These are phyloP conservation scores for Yarrowia galli DNA, from an alignment of 1,139 yeast species.

Conservation along the genomic window DNA sequence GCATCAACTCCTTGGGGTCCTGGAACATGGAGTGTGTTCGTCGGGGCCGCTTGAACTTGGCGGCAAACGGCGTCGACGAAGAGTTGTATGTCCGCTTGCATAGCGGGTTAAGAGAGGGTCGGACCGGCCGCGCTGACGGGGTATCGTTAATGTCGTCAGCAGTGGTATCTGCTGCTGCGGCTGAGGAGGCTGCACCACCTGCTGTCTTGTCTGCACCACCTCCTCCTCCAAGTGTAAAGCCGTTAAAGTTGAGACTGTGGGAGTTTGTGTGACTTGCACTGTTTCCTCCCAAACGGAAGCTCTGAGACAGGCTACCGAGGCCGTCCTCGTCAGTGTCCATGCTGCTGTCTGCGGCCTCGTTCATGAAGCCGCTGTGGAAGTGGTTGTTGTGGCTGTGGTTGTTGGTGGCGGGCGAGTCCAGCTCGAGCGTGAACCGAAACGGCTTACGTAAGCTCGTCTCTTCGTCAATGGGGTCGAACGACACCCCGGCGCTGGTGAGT, in stretches of 20 bases:
- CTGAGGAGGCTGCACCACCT: not conserved
- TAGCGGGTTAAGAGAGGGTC: slow-evolving; percentile 38
- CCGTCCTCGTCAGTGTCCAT: slow-evolving; percentile 36
- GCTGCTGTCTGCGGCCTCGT: slow-evolving; percentile 30
- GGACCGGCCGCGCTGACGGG: slow-evolving; percentile 35
- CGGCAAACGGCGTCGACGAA: slow-evolving; percentile 41
- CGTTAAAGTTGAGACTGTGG: not conserved
- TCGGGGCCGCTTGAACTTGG: slow-evolving; percentile 49
- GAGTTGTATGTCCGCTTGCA: slow-evolving; percentile 42
- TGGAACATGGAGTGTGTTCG: slow-evolving; percentile 75
- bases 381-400: slow-evolving; percentile 6
- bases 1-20: slow-evolving; percentile 52
- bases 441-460: slow-evolving; percentile 4
- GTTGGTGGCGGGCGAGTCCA: slow-evolving; percentile 8
- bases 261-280: not conserved
- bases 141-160: slow-evolving; percentile 10
- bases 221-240: not conserved
- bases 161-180: not conserved
- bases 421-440: slow-evolving; percentile 32
- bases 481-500: slow-evolving; percentile 40
- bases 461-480: slow-evolving; percentile 38
- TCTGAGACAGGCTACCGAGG: slow-evolving; percentile 6
- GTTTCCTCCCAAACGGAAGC: slow-evolving; percentile 15
- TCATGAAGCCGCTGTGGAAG: slow-evolving; percentile 6
- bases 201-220: too few relatives aligned